Evolutionary conservation across 345 rosid species (phyloP).

Genomic region (Citrus sinensis): DVS_A1.0 CM039163.1:4888001-4888500

Average conservation of each 20-base stretch:
- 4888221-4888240: neutral
- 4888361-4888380: neutral
- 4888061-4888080: neutral
- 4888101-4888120: neutral
- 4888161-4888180: neutral
- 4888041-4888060: neutral
- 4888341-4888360: neutral
- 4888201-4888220: neutral
- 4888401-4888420: neutral
- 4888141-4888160: neutral
- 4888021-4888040: neutral
- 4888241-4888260: neutral
- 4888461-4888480: neutral
- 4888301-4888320: neutral
- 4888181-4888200: neutral
- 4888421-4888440: neutral
- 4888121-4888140: neutral
- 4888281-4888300: neutral
- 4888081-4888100: neutral
- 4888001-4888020: neutral
- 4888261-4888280: neutral
- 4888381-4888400: neutral
- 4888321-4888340: neutral
- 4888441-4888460: neutral
- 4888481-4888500: neutral